These are phyloP conservation scores for Penicillium sp. DNA, from an alignment of 2,329 filamentous ascomycete genomes.

Conservation along the genomic window DNA sequence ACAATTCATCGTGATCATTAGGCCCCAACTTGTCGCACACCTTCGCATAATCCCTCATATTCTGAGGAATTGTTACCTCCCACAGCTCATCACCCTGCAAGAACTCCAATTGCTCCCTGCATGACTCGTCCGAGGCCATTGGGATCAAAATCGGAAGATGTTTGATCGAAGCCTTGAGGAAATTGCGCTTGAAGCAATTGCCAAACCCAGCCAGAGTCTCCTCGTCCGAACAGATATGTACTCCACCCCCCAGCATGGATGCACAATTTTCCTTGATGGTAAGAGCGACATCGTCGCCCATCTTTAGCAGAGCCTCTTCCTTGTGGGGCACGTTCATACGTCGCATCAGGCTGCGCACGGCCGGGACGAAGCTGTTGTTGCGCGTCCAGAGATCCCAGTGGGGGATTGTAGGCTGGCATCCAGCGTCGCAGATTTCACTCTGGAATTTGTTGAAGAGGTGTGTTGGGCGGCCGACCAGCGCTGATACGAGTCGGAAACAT, in stretches of 20 bases:
- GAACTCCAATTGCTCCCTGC: conserved; percentile 31
- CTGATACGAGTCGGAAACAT: conserved; percentile 83
- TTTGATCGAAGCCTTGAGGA: conserved; percentile 30
- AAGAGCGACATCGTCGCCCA: conserved; percentile 36
- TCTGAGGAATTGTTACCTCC: conserved; percentile 34
- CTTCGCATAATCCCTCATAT: conserved; percentile 35
- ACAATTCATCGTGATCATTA: conserved; percentile 21
- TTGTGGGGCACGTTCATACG: conserved; percentile 30
- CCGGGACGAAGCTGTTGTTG: conserved; percentile 35
- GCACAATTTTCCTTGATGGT: conserved; percentile 34
- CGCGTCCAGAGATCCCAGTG: conserved; percentile 40
- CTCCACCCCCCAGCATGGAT: conserved; percentile 29
- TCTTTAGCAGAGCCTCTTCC: conserved; percentile 30
- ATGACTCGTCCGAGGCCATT: conserved; percentile 32
- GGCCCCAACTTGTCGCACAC: conserved; percentile 28
- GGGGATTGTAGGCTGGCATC: conserved; percentile 34
- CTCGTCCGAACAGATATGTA: conserved; percentile 33
- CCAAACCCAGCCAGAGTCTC: conserved; percentile 33
- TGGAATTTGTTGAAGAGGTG: conserved; percentile 35
- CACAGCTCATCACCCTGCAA: conserved; percentile 32
- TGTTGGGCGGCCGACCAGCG: conserved; percentile 40
- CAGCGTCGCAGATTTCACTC: conserved; percentile 33
- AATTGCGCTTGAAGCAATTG: conserved; percentile 36
- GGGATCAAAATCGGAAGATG: conserved; percentile 30
- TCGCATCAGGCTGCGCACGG: conserved; percentile 34